Percentiles rank a stretch among this genome's conserved stretches.
Conservation (phyloP, 768 basidiomycete species). For the Rhizopogon sp. region DNA sequence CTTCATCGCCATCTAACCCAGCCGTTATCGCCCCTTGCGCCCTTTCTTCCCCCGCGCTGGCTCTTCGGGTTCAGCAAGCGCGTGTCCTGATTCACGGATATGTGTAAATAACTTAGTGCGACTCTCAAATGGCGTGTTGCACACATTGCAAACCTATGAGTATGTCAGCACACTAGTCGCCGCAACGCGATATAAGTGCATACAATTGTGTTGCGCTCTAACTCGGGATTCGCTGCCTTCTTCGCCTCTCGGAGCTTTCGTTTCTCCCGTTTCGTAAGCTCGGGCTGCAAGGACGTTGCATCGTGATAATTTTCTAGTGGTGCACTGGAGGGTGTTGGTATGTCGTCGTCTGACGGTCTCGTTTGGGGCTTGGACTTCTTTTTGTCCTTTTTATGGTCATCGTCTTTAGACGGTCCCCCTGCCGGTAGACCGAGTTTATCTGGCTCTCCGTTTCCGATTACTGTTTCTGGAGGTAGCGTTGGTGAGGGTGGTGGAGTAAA, state of each 20-base stretch:
- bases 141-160: constrained; percentile 59
- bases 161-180: constrained; percentile 6
- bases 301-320: neutral
- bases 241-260: constrained; percentile 72
- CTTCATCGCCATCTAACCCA: neutral
- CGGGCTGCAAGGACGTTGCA: constrained; percentile 10
- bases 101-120: constrained; percentile 75
- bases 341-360: neutral
- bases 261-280: constrained; percentile 75
- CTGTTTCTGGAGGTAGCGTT: constrained; percentile 8
- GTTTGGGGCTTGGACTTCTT: constrained; percentile 7
- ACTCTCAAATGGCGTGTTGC: constrained; percentile 55
- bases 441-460: neutral
- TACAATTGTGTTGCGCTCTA: constrained; percentile 4
- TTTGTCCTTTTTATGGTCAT: constrained; percentile 3
- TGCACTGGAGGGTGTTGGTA: neutral
- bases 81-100: constrained; percentile 68
- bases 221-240: constrained; percentile 35
- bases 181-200: constrained; percentile 1
- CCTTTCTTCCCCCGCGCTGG: constrained; percentile 21
- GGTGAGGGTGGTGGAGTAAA: constrained; percentile 8
- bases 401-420: constrained; percentile 7
- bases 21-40: constrained; percentile 23
- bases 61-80: constrained; percentile 36
- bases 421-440: neutral